Evolutionary conservation across 306 rosid species (phyloP).

Genomic region (Cucumis sativus): Cucumber_9930_V3 NC_026657.2:32762501-32763000

Average conservation of each 20-base stretch:
- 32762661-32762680: neutral
- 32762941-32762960: conserved; percentile 8
- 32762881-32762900: neutral
- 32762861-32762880: neutral
- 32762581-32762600: neutral
- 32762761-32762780: conserved; percentile 76
- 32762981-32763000: neutral
- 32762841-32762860: conserved; percentile 19
- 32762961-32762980: neutral
- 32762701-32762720: conserved; percentile 13
- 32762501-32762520: neutral
- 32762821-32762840: conserved; percentile 46
- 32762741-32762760: conserved; percentile 86
- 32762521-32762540: neutral
- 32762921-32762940: neutral
- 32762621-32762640: neutral
- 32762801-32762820: conserved; percentile 47
- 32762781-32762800: conserved; percentile 34
- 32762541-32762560: neutral
- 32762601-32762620: neutral
- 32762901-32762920: neutral
- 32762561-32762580: neutral
- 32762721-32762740: conserved; percentile 88
- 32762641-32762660: neutral
- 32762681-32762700: conserved; percentile 2